Evolutionary conservation across 2,329 filamentous ascomycete genomes (phyloP).

Genomic region (Tolypocladium capitatum): DNA sequence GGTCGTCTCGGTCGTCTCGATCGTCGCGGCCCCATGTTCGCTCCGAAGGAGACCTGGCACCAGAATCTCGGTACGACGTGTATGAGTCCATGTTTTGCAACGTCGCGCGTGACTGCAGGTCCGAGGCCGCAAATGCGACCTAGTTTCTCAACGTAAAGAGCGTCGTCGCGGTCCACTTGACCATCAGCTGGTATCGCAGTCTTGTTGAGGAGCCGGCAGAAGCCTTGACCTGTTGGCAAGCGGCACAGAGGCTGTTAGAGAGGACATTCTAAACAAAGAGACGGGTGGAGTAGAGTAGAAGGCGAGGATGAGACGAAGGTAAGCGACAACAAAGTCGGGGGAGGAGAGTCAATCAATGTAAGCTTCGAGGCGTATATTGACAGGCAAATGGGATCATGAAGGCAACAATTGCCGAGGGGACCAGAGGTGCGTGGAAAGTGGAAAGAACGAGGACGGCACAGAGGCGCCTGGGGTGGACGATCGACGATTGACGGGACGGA

Average conservation of each 20-base stretch:
- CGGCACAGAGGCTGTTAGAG: conserved; percentile 43
- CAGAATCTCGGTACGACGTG: conserved; percentile 35
- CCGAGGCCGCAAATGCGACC: not conserved
- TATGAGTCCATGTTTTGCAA: conserved; percentile 38
- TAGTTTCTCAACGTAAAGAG: not conserved
- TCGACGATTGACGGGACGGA: conserved; percentile 4
- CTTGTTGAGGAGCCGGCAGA: conserved; percentile 8
- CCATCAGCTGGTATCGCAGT: conserved; percentile 2
- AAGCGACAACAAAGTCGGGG: not conserved
- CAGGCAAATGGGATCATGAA: conserved; percentile 7
- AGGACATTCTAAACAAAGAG: conserved; percentile 27
- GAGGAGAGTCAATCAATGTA: not conserved
- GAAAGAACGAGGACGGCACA: not conserved
- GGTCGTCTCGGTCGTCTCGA: conserved; percentile 31
- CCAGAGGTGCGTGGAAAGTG: conserved; percentile 2
- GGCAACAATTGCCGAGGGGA: conserved; percentile 3
- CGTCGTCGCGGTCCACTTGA: not conserved
- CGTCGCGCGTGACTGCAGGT: not conserved
- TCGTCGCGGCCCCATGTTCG: conserved; percentile 43
- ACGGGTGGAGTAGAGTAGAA: conserved; percentile 12
- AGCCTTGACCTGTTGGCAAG: conserved; percentile 32
- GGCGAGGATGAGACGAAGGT: conserved; percentile 1
- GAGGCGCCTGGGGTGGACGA: conserved; percentile 1
- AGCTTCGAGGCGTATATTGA: not conserved
- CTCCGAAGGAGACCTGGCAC: conserved; percentile 39